phyloP scores from a whole-genome alignment of 768 basidiomycete genomes.

The Boletus subparvulus region DNA sequence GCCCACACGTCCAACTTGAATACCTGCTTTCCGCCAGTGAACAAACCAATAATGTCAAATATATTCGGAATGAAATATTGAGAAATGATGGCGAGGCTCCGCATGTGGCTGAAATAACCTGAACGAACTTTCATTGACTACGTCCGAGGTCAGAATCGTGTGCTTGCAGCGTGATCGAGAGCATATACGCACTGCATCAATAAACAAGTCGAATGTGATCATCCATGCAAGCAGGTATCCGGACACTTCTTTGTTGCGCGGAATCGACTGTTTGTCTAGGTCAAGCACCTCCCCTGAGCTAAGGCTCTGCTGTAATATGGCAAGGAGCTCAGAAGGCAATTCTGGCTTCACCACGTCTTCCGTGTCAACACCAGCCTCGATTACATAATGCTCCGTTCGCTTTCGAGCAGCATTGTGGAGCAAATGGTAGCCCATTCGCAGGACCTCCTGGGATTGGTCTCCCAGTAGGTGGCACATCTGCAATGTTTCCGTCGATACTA shows the following conservation, averaged over 20 bases:
- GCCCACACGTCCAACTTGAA: constrained; percentile 86
- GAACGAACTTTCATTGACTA: constrained; percentile 88
- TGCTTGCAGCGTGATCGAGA: no score
- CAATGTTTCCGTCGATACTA: background rate
- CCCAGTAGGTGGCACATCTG: constrained; percentile 81
- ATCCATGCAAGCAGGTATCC: constrained; percentile 86
- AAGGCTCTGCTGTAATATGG: constrained; percentile 54
- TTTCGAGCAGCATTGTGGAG: constrained; percentile 67
- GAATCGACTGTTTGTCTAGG: constrained; percentile 39
- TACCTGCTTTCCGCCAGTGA: constrained; percentile 58
- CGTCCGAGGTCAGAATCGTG: background rate
- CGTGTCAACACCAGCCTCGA: constrained; percentile 81
- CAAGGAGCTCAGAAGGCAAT: constrained; percentile 67
- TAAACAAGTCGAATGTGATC: constrained; percentile 82
- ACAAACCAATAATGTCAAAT: constrained; percentile 64
- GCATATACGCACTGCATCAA: constrained; percentile 64
- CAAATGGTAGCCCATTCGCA: constrained; percentile 75
- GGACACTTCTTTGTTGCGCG: constrained; percentile 44
- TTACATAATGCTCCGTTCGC: constrained; percentile 78
- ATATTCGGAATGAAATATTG: constrained; percentile 69
- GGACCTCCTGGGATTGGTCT: constrained; percentile 63
- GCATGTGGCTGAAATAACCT: constrained; percentile 83
- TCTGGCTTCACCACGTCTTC: constrained; percentile 53
- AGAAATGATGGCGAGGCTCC: constrained; percentile 63
- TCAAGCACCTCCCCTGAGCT: constrained; percentile 40